Conservation (phyloP, 2,329 filamentous ascomycete genomes). For the Botrytis squamosa region DNA sequence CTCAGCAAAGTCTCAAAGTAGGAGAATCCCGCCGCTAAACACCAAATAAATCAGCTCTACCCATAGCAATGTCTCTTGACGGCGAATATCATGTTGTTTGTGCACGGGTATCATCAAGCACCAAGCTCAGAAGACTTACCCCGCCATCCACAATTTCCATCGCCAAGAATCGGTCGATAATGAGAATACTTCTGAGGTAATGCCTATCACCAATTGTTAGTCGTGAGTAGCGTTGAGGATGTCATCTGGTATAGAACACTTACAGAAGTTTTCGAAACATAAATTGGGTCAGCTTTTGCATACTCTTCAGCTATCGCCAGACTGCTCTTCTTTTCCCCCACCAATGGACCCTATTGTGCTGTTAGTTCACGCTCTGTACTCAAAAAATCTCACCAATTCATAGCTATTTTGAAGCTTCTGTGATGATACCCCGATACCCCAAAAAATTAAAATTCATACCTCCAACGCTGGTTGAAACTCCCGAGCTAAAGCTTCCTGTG, state of each 20-base stretch:
- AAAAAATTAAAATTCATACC: conserved; percentile 43
- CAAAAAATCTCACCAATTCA: conserved; percentile 12
- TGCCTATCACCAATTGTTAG: conserved; percentile 50
- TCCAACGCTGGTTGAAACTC: conserved; percentile 58
- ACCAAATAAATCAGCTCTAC: conserved; percentile 26
- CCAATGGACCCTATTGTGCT: conserved; percentile 68
- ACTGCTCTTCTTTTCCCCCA: conserved; percentile 76
- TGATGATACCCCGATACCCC: accelerated
- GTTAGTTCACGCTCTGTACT: conserved; percentile 36
- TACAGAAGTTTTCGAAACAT: conserved; percentile 84
- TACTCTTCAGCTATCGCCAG: conserved; percentile 80
- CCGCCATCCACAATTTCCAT: conserved; percentile 97
- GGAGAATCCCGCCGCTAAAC: conserved; percentile 79
- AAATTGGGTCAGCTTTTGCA: conserved; percentile 80
- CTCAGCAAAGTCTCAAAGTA: conserved; percentile 87
- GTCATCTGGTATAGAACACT: conserved; percentile 40
- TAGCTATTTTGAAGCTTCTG: background rate
- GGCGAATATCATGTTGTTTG: conserved; percentile 17
- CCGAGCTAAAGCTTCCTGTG: conserved; percentile 60
- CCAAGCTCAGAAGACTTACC: conserved; percentile 58
- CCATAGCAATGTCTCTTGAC: conserved; percentile 2
- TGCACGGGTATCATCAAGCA: conserved; percentile 21
- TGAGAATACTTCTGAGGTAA: conserved; percentile 82
- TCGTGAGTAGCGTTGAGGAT: conserved; percentile 15
- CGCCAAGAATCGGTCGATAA: conserved; percentile 83